Evolutionary conservation across 1,284 basidiomycete species (phyloP).

Genomic region (Peniophora sp.): DNA sequence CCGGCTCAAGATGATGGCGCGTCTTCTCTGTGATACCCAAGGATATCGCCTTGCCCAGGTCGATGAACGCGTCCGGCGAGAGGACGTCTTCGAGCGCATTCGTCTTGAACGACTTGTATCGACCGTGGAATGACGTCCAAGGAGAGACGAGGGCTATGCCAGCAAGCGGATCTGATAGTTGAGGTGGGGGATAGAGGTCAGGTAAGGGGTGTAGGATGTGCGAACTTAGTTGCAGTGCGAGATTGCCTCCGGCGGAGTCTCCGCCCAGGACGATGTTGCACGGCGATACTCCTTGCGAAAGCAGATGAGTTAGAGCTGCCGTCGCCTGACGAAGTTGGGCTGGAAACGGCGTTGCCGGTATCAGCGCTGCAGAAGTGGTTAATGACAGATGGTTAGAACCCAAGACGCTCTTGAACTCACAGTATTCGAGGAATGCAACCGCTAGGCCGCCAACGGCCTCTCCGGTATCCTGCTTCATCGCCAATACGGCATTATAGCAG

Average conservation of each 20-base stretch:
- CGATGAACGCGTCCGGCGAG: too few relatives aligned
- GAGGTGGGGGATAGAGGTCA: slow-evolving; percentile 11
- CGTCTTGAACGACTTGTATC: background rate
- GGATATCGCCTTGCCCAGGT: too few relatives aligned
- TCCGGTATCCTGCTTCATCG: slow-evolving; percentile 1
- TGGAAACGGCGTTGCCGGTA: slow-evolving; percentile 13
- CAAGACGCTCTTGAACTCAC: background rate
- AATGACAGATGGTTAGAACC: background rate
- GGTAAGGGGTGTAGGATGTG: slow-evolving; percentile 25
- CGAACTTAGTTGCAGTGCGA: slow-evolving; percentile 22
- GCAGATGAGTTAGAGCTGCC: slow-evolving; percentile 9
- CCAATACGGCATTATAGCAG: slow-evolving; percentile 1
- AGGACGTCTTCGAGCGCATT: too few relatives aligned
- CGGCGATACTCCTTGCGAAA: slow-evolving; percentile 10
- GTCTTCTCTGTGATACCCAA: too few relatives aligned
- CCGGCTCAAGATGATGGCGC: too few relatives aligned
- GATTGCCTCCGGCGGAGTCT: slow-evolving; percentile 29
- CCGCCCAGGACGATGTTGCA: slow-evolving; percentile 18
- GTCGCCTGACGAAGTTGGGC: slow-evolving; percentile 14
- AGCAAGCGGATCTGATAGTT: slow-evolving; percentile 12
- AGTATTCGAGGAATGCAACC: slow-evolving; percentile 5
- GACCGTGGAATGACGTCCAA: slow-evolving; percentile 19
- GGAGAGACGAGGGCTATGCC: slow-evolving; percentile 25
- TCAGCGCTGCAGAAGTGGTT: slow-evolving; percentile 5
- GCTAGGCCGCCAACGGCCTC: slow-evolving; percentile 1